Percentiles rank a stretch among this genome's conserved stretches.
These are phyloP conservation scores for Torulaspora globosa DNA, from an alignment of 1,139 yeast species.

Conservation along the genomic window DNA sequence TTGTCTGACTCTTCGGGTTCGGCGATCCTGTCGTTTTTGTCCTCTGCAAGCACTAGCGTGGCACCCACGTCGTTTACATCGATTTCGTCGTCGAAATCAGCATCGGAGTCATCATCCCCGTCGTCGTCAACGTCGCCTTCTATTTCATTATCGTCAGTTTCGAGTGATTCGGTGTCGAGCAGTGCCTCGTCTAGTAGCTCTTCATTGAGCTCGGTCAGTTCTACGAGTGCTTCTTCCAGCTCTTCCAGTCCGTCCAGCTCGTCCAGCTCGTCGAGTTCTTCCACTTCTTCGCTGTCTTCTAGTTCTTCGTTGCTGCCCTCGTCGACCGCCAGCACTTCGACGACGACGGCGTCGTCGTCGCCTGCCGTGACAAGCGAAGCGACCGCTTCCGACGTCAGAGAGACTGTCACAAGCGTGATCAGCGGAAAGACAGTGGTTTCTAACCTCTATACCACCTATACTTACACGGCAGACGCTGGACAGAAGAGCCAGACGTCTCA, in stretches of 20 bases:
- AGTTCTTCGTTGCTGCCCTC: neutral
- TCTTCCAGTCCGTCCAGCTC: conserved; percentile 7
- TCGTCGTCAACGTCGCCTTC: conserved; percentile 7
- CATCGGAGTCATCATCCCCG: conserved; percentile 6
- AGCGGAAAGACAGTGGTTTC: conserved; percentile 36
- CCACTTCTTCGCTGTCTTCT: conserved; percentile 3
- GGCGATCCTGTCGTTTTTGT: conserved; percentile 1
- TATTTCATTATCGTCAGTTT: neutral
- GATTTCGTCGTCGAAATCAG: conserved; percentile 10
- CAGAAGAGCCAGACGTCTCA: conserved; percentile 18
- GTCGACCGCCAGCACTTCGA: neutral
- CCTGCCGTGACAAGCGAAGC: conserved; percentile 13
- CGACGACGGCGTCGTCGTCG: conserved; percentile 13
- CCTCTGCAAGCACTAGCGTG: conserved; percentile 11
- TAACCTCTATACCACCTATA: conserved; percentile 32
- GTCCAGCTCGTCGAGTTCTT: conserved; percentile 15
- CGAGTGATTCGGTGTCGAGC: conserved; percentile 6
- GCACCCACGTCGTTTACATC: conserved; percentile 14
- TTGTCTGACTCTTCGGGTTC: conserved; percentile 7
- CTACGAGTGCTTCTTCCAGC: conserved; percentile 9
- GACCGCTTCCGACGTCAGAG: conserved; percentile 5
- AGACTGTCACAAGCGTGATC: conserved; percentile 31
- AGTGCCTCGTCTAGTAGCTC: conserved; percentile 9
- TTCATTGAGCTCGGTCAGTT: conserved; percentile 1
- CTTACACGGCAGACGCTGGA: conserved; percentile 23